These are phyloP conservation scores for Cymodocea nodosa DNA, from an alignment of 116 monocot species.

Conservation along the genomic window DNA sequence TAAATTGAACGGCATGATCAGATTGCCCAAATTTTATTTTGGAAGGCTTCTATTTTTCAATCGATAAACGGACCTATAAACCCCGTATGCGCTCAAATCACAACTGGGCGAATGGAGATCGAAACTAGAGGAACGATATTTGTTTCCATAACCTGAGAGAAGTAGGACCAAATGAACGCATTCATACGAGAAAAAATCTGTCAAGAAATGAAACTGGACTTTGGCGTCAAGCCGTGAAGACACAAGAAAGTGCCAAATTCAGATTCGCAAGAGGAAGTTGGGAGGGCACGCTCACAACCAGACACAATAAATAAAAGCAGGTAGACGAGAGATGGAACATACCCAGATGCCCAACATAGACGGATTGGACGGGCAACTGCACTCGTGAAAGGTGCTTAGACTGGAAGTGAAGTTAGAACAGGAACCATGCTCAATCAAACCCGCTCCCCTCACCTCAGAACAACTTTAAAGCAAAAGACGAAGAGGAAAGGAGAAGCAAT, in stretches of 20 bases:
- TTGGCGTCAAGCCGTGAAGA: not conserved
- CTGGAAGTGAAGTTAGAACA: not conserved
- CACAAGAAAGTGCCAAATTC: not conserved
- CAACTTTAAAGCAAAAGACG: not conserved
- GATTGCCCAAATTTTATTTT: not conserved
- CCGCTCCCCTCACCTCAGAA: not conserved
- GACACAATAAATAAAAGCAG: too few species aligned
- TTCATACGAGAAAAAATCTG: not conserved
- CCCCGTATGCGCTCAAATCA: too few species aligned
- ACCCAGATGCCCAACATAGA: not conserved
- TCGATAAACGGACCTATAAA: not conserved
- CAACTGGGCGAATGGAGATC: too few species aligned
- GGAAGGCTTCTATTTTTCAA: not conserved
- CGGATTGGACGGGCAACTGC: not conserved
- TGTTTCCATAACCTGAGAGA: not conserved
- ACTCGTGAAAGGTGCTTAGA: not conserved
- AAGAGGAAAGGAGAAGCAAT: not conserved
- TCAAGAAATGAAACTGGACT: not conserved
- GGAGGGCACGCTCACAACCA: too few species aligned
- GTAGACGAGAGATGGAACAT: not conserved
- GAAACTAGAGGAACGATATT: not conserved
- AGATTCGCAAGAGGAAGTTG: not conserved
- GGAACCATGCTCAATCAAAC: not conserved
- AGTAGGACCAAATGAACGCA: not conserved
- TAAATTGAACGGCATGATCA: conserved; percentile 57